Evolutionary conservation across 2,329 filamentous ascomycete species (phyloP), one percentile per base, ranked within the genome.

Genomic region (Talaromyces sp.): DNA sequence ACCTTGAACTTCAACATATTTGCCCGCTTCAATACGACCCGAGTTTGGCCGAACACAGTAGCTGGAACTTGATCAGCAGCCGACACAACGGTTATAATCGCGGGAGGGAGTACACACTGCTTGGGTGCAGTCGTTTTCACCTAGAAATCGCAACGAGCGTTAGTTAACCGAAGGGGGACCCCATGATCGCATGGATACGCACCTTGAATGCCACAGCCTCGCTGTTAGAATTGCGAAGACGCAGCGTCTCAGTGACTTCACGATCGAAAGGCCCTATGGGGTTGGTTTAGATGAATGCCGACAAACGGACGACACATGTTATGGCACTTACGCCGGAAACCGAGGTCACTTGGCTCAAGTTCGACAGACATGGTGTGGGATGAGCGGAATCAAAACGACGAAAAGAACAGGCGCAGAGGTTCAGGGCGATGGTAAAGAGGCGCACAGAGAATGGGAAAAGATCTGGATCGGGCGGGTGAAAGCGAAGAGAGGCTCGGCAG

Each of bases 81-180:
- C 53, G 22, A 30, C 49, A 36, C 55, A 44, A 55, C 55, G 15
- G 30, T 33, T 10, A 57, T 59, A 47, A 60, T 65, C 61, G 63
- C 19, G 22, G 44, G 13, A 22, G 44, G 44, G 70, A 61, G 57
- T 64, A 78, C 89, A 73, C 90, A 99, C 93, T 98, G 95, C 81
- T 98, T 98, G 36, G 95, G 95, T 56, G 95, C 95, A 65, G 95
- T 99, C 55, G 95, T 99, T 87, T 99, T 99, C 78, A 99, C 95
- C 92, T 96, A 69, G 36, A 49, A 62, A 28, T 58, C 42, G 30
- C 33, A 54, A 62, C 75, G 65, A 75, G 72, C 65, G 62, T 61
- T 63, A 64, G 60, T 61, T 61, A 57, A 64, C 63, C 62, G 60
- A 30, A 15, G 53, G 49, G 39, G 52, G 52, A 28, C 52, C 32